Percentiles rank a stretch among this genome's conserved stretches.
These are phyloP conservation scores for Kwoniella europaea DNA, from an alignment of 768 basidiomycete genomes.

Conservation along the genomic window DNA sequence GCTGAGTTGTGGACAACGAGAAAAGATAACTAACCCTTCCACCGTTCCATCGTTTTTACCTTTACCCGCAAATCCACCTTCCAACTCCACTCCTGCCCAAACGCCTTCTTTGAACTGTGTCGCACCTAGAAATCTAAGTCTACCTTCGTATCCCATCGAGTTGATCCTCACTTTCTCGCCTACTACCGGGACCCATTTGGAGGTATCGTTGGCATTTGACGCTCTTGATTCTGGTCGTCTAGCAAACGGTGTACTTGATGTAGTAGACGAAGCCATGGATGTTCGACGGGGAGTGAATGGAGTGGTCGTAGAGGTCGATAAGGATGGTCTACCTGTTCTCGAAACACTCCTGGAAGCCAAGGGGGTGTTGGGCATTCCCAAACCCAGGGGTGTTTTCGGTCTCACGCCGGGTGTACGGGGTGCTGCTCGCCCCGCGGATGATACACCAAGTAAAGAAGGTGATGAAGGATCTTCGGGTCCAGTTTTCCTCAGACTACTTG, in stretches of 20 bases:
- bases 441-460: constrained; percentile 5
- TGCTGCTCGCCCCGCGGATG: neutral
- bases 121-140: constrained; percentile 75
- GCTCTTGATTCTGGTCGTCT: constrained; percentile 48
- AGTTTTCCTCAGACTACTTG: constrained; percentile 30
- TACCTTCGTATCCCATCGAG: constrained; percentile 83
- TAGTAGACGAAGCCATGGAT: constrained; percentile 48
- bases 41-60: constrained; percentile 96
- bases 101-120: constrained; percentile 86
- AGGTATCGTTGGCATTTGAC: constrained; percentile 24
- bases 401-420: constrained; percentile 38
- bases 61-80: constrained; percentile 81
- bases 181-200: constrained; percentile 61
- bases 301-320: constrained; percentile 13
- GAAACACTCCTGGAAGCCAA: constrained; percentile 37
- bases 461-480: constrained; percentile 29
- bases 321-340: constrained; percentile 25
- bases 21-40: constrained; percentile 66
- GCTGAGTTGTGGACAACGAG: too few relatives aligned
- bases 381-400: constrained; percentile 36
- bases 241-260: constrained; percentile 43
- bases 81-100: constrained; percentile 92
- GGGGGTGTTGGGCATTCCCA: constrained; percentile 41
- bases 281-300: constrained; percentile 45
- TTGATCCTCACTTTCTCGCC: constrained; percentile 87